These are phyloP conservation scores for Earliella scabrosa DNA, from an alignment of 1,284 basidiomycete species.

Conservation along the genomic window DNA sequence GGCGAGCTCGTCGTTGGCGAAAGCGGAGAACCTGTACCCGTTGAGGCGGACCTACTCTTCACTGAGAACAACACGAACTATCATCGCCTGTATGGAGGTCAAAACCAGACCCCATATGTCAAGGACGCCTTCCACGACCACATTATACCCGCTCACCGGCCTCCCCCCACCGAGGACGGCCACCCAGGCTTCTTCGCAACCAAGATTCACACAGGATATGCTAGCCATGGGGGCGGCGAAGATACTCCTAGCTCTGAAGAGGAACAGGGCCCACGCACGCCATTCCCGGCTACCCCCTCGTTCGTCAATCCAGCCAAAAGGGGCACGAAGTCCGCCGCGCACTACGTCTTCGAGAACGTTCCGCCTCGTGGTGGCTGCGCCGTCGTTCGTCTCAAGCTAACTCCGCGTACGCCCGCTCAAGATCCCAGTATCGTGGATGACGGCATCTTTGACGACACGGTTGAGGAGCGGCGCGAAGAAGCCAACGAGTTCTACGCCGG, in stretches of 20 bases:
- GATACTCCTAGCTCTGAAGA: conserved; percentile 33
- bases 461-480: conserved; percentile 90
- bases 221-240: conserved; percentile 34
- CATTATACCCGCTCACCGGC: conserved; percentile 86
- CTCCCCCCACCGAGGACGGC: conserved; percentile 39
- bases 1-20: conserved; percentile 53
- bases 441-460: conserved; percentile 83
- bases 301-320: conserved; percentile 89
- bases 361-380: conserved; percentile 93
- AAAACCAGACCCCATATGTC: conserved; percentile 83
- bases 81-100: conserved; percentile 86
- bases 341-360: conserved; percentile 88
- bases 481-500: conserved; percentile 95
- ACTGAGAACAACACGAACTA: conserved; percentile 99
- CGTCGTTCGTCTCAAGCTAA: conserved; percentile 94
- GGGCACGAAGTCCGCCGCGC: conserved; percentile 93
- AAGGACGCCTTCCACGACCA: conserved; percentile 99
- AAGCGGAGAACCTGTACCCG: conserved; percentile 63
- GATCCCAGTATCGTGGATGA: conserved; percentile 89
- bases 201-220: conserved; percentile 53
- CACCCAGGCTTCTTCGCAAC: conserved; percentile 46
- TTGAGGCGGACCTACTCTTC: conserved; percentile 87
- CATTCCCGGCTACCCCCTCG: conserved; percentile 51
- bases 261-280: conserved; percentile 56
- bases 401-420: conserved; percentile 73